Evolutionary conservation across 2,329 filamentous ascomycete genomes (phyloP).

Genomic region (Falciphora oryzae): DNA sequence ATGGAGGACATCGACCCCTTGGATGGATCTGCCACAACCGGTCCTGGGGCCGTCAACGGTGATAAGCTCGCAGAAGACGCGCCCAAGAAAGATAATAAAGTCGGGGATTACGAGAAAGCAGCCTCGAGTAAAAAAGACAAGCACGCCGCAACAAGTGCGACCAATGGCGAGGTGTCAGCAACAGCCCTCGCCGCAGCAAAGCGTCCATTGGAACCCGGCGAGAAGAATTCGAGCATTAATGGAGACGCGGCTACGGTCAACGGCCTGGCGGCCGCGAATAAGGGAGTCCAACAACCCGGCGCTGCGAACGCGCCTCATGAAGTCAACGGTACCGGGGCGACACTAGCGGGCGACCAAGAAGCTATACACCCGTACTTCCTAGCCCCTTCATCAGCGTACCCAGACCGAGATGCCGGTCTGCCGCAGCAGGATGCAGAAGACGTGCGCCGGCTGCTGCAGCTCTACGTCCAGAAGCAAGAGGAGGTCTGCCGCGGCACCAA

Average conservation of each 20-base stretch:
- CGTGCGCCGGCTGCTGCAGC: constrained; percentile 63
- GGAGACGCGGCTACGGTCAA: background rate
- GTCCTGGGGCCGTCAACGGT: background rate
- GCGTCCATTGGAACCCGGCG: background rate
- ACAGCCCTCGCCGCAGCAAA: background rate
- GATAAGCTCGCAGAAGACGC: background rate
- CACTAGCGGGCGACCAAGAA: constrained; percentile 27
- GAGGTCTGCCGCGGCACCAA: constrained; percentile 69
- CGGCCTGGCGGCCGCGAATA: background rate
- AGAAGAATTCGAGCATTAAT: background rate
- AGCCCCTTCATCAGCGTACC: constrained; percentile 53
- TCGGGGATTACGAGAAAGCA: constrained; percentile 1
- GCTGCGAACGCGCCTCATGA: background rate
- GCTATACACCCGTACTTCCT: constrained; percentile 71
- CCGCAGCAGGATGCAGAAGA: constrained; percentile 72
- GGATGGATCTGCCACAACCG: background rate
- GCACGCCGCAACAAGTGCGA: background rate
- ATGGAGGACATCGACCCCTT: constrained; percentile 8
- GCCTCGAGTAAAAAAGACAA: background rate
- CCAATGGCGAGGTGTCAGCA: background rate
- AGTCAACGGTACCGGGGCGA: constrained; percentile 1
- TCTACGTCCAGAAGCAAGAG: constrained; percentile 82
- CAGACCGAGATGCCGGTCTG: constrained; percentile 66
- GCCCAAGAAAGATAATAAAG: constrained; percentile 2
- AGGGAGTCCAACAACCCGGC: background rate